Evolutionary conservation across 306 rosid species (phyloP).

Genomic region (Ceratonia siliqua): DNA sequence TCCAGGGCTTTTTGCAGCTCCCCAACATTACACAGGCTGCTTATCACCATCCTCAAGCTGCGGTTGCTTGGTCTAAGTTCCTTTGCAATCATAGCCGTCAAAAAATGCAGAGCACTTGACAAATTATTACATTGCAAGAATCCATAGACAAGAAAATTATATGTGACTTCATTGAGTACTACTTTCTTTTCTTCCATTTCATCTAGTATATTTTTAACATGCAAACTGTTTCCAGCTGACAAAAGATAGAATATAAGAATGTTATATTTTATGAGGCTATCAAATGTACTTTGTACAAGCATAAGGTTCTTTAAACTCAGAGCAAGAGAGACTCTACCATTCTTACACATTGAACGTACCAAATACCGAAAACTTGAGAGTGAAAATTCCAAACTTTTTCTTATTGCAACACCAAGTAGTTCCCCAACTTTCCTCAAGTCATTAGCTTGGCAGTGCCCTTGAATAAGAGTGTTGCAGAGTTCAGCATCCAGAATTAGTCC

Average conservation of each 20-base stretch:
- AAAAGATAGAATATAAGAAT: conserved; percentile 73
- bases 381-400: conserved; percentile 51
- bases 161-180: conserved; percentile 58
- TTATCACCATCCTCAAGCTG: conserved; percentile 62
- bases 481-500: conserved; percentile 53
- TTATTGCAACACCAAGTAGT: conserved; percentile 58
- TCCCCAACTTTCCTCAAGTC: conserved; percentile 57
- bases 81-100: conserved; percentile 65
- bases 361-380: conserved; percentile 57
- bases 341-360: conserved; percentile 52
- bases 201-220: conserved; percentile 47
- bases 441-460: conserved; percentile 57
- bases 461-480: conserved; percentile 58
- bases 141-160: conserved; percentile 73
- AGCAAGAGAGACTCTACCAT: conserved; percentile 51
- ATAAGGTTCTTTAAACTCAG: conserved; percentile 58
- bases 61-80: conserved; percentile 66
- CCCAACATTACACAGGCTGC: conserved; percentile 53
- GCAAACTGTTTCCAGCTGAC: conserved; percentile 46
- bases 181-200: conserved; percentile 63
- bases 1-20: conserved; percentile 63
- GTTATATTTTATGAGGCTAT: conserved; percentile 55
- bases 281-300: conserved; percentile 53
- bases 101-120: conserved; percentile 49
- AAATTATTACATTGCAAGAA: conserved; percentile 61